Percentiles rank a stretch among this genome's conserved stretches.
These are phyloP conservation scores for Cutaneotrichosporon mucoides DNA, from an alignment of 1,284 basidiomycete species.

Conservation along the genomic window DNA sequence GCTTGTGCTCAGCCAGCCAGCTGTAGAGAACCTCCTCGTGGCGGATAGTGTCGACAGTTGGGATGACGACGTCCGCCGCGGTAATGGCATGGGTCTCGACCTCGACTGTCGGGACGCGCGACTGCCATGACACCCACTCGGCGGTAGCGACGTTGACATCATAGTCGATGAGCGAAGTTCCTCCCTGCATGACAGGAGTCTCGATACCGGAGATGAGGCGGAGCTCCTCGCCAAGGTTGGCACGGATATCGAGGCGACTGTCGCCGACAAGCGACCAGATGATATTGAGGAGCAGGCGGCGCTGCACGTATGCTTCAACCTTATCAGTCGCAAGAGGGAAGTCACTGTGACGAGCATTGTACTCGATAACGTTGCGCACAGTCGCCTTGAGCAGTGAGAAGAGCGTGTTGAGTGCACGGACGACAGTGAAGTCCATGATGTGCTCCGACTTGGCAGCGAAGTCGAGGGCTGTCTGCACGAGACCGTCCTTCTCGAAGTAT, in stretches of 20 bases:
- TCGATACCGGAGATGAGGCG: conserved; percentile 83
- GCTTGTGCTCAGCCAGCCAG: conserved; percentile 98
- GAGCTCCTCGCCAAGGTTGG: conserved; percentile 85
- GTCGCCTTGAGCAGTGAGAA: conserved; percentile 98
- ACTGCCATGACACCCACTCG: conserved; percentile 90
- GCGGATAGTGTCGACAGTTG: conserved; percentile 96
- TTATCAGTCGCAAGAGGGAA: conserved; percentile 83
- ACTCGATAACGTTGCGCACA: conserved; percentile 86
- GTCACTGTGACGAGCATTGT: conserved; percentile 90
- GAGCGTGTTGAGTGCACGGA: conserved; percentile 87
- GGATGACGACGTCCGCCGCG: conserved; percentile 92
- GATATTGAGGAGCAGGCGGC: conserved; percentile 84
- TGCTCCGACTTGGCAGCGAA: conserved; percentile 82
- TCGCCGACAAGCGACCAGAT: conserved; percentile 99
- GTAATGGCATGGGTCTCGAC: conserved; percentile 96
- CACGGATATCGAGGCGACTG: conserved; percentile 80
- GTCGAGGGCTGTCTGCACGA: conserved; percentile 73
- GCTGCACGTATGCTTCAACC: conserved; percentile 83
- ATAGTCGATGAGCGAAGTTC: conserved; percentile 87
- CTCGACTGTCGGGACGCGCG: conserved; percentile 87
- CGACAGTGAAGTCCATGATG: conserved; percentile 97
- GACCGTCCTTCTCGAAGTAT: conserved; percentile 75
- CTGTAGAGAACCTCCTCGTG: conserved; percentile 98
- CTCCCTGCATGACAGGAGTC: conserved; percentile 68
- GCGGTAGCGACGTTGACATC: conserved; percentile 83